Evolutionary conservation across 352 stramenopile genomes (phyloP), one percentile per base, ranked within the genome.

Genomic region (Pythium apleroticum): DNA sequence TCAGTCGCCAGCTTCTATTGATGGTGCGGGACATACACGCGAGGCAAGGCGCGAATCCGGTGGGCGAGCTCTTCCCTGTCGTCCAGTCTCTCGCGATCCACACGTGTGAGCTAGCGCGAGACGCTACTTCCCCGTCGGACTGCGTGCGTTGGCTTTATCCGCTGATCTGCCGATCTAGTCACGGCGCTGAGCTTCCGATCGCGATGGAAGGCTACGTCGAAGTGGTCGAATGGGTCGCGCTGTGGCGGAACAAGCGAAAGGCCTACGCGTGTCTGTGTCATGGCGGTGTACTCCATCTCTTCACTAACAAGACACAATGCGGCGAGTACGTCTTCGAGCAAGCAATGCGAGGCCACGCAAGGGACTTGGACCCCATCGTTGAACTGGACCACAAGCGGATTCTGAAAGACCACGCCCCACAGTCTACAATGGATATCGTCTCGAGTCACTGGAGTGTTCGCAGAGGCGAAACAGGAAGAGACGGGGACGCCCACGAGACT

Each of bases 241-340:
- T 89, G 39, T 92, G 84, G 84, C 81, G 84, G 37, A 81, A 81
- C 46, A 74, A 90, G 57, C 66, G 76, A 7, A 71, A 66, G 12
- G 78, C 81, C 22, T 90, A 87, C 27, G 80, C 80, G 43, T 89
- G 80, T 53, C 61, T 92, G 20, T 90, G 81, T 39, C 78, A 88
- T 57, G 81, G 83, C 41, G 76, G 75, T 39, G 63, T 77, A 19
- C 60, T 90, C 1, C 78, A 74, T 30, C 80, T 92, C 57, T 92
- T 92, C 56, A 37, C 73, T 1, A 79, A 48, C 15, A 64, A 78
- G 24, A 73, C 72, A 15, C 74, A 75, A 14, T 86, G 77, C 53
- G 61, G 71, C 10, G 80, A 90, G 53, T 88, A 79, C 41, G 46
- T 92, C 8, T 89, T 90, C 50, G 81, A 87, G 30, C 52, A 80